Base-by-base conservation (phyloP, 331 rosid species). In the Cydonia oblonga region DNA sequence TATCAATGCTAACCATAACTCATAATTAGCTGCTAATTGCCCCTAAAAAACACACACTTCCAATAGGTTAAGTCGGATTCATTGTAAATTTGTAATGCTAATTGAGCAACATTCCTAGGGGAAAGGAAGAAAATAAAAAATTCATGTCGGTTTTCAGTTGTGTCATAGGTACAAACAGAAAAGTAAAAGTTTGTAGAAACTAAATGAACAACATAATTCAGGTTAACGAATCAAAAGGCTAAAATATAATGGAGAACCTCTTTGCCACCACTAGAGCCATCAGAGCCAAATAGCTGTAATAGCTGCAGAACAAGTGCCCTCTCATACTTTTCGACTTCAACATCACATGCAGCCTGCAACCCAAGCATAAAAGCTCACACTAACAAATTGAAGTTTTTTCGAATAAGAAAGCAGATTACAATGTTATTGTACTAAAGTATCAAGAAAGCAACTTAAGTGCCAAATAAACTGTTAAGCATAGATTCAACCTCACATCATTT, bases 251-350 rank as follows among this genome's bases (percentile, higher is more conserved):
- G 19, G 53, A 79, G 57, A 76, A 93, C 98, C 98, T 93, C 97
- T 81, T 88, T 85, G 80, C 89, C 81, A 60, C 76, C 79, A 70
- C 76, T 77, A 52, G 88, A 79, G 67, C 75, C 80, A 75, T 89
- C 90, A 76, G 86, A 71, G 19, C 83, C 82, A 20, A 85, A 72
- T 44, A 95, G 88, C 77, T 87, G 93, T 49, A 91, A 70, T 56
- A 95, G 87, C 84, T 84, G 93, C 44, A 95, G 84, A 79, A 91
- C 66, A 82, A 95, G 92, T 22, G 91, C 91, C 83, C 91, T 89
- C 86, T 91, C 99, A 76, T 66, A 80, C 53, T 86, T 84, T 74
- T 86, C 95, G 67, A 86, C 91, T 76, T 83, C 93, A 59, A 86
- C 93, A 56, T 86, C 76, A 69, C 93, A 87, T 26, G 93, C 86